A percentile compares a stretch with the other conserved stretches of the same genome.
These are phyloP conservation scores for Agastache rugosa DNA, from an alignment of 257 asterid genomes.

Conservation along the genomic window DNA sequence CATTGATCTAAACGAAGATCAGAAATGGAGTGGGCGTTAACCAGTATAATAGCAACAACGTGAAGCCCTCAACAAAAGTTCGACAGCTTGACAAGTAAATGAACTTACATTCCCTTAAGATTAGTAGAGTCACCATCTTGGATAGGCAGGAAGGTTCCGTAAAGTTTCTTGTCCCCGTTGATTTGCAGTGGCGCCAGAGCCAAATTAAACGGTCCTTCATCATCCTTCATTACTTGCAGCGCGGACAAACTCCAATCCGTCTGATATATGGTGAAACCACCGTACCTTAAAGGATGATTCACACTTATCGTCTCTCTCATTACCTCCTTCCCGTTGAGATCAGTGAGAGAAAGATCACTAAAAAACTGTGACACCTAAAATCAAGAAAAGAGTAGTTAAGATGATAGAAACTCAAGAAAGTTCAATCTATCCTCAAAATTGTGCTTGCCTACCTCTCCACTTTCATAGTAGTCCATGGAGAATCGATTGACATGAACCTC, in stretches of 20 bases:
- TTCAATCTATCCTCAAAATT: neutral
- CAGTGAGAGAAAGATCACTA: conserved; percentile 82
- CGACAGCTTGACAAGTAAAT: conserved; percentile 17
- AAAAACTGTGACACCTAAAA: conserved; percentile 83
- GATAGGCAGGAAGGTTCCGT: conserved; percentile 80
- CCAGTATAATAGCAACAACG: neutral
- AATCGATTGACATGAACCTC: conserved; percentile 85
- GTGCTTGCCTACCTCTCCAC: conserved; percentile 76
- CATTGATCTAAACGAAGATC: conserved; percentile 70
- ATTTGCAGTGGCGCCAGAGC: conserved; percentile 88
- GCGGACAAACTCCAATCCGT: conserved; percentile 85
- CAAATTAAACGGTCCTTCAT: conserved; percentile 89
- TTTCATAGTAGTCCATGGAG: conserved; percentile 77
- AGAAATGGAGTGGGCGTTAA: conserved; percentile 16
- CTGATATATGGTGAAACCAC: conserved; percentile 74
- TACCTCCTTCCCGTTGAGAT: conserved; percentile 82
- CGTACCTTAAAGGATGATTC: conserved; percentile 86
- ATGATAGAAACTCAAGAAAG: neutral
- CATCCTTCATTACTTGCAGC: conserved; percentile 70
- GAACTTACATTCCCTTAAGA: conserved; percentile 77
- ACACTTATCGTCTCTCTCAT: conserved; percentile 88
- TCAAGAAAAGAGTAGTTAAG: conserved; percentile 18
- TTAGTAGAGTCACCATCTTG: conserved; percentile 60
- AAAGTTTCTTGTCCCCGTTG: conserved; percentile 90
- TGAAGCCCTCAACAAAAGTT: neutral